Percentiles rank a stretch among this genome's conserved stretches.
Evolutionary conservation across 441 rosid genomes (phyloP).

Genomic region (Caryocar brasiliense): DNA sequence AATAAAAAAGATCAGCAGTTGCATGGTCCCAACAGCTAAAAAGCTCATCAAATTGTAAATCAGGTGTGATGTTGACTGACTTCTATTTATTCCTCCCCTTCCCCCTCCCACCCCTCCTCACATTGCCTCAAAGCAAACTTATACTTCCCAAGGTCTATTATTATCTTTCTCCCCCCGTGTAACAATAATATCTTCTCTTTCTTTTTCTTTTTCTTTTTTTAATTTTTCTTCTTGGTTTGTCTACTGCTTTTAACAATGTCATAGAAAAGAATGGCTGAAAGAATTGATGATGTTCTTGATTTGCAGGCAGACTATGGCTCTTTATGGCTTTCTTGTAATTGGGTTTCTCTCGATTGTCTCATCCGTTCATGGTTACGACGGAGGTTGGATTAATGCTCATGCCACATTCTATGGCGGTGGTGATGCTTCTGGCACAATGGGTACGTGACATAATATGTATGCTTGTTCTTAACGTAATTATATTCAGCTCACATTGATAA

Average conservation of each 20-base stretch:
- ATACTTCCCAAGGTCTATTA: slow-evolving; percentile 16
- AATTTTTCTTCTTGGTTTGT: too few relatives aligned
- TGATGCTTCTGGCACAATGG: slow-evolving; percentile 33
- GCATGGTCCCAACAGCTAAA: slow-evolving; percentile 22
- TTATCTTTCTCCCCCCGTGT: not conserved
- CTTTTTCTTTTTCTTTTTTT: not conserved
- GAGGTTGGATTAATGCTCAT: slow-evolving; percentile 21
- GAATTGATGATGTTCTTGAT: slow-evolving; percentile 1
- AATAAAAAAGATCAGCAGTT: not conserved
- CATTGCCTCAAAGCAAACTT: slow-evolving; percentile 16
- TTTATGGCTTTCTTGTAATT: slow-evolving; percentile 12
- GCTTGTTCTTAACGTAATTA: too few relatives aligned
- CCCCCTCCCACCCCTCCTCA: slow-evolving; percentile 7
- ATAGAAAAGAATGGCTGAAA: not conserved
- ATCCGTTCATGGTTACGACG: slow-evolving; percentile 9
- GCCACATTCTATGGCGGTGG: slow-evolving; percentile 32
- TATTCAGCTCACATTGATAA: too few relatives aligned
- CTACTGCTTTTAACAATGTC: not conserved
- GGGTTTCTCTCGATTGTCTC: slow-evolving; percentile 25
- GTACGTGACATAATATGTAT: too few relatives aligned
- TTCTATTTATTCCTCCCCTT: slow-evolving; percentile 28
- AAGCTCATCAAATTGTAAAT: slow-evolving; percentile 13
- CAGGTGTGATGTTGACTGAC: slow-evolving; percentile 19
- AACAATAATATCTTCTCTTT: not conserved
- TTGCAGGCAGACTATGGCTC: slow-evolving; percentile 32